Conservation (phyloP, 176 grass and related monocot genomes). For the Musa itinerans region DNA sequence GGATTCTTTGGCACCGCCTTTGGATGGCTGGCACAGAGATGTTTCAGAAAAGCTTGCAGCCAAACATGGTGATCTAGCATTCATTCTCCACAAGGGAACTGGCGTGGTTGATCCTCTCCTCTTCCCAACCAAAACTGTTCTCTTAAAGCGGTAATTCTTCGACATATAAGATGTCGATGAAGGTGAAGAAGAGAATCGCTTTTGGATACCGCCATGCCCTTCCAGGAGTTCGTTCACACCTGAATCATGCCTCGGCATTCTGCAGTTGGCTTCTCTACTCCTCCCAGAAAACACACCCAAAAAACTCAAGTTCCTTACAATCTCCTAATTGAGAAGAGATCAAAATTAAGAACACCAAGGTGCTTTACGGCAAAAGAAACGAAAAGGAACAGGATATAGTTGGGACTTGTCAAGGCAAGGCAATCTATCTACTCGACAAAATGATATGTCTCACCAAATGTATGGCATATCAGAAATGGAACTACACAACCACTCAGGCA, state of each 20-base stretch:
- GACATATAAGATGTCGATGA: conserved; percentile 27
- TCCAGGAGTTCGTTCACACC: conserved; percentile 10
- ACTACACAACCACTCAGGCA: not conserved
- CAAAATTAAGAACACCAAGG: not conserved
- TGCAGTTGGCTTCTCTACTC: not conserved
- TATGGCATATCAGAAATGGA: not conserved
- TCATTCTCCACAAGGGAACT: conserved; percentile 1
- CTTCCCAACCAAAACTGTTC: conserved; percentile 27
- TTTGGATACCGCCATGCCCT: conserved; percentile 25
- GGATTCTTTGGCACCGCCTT: not conserved
- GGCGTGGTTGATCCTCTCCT: conserved; percentile 16
- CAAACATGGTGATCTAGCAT: conserved; percentile 15
- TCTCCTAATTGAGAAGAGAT: not conserved
- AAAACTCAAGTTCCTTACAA: not conserved
- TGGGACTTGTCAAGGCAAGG: not conserved
- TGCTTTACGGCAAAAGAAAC: not conserved
- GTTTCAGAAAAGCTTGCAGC: conserved; percentile 39
- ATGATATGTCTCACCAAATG: not conserved
- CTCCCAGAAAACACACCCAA: not conserved
- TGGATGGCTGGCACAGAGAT: conserved; percentile 16
- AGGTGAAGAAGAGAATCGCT: conserved; percentile 43
- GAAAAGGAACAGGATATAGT: not conserved
- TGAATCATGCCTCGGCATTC: conserved; percentile 32
- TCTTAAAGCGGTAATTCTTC: conserved; percentile 38
- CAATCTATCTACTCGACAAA: not conserved